Percentiles rank a stretch among this genome's conserved stretches.
These are phyloP conservation scores for Albifimbria verrucaria DNA, from an alignment of 2,329 filamentous ascomycete species.

Conservation along the genomic window DNA sequence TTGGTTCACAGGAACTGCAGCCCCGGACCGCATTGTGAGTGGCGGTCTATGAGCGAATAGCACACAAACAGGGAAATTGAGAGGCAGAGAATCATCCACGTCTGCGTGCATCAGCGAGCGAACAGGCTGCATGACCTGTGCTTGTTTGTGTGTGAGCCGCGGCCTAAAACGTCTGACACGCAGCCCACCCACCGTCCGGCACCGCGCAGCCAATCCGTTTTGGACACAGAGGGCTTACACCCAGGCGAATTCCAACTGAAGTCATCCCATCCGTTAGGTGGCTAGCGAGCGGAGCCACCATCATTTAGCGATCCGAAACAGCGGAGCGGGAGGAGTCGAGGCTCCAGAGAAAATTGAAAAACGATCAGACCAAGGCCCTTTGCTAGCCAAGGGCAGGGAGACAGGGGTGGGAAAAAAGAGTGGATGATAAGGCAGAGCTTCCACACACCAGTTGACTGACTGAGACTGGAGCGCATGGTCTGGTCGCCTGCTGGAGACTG, in stretches of 20 bases:
- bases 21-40: neutral
- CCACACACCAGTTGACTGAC: neutral
- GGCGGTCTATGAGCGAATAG: neutral
- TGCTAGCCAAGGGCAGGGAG: neutral
- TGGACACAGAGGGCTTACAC: no score
- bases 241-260: no score
- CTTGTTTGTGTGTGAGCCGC: neutral
- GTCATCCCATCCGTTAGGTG: no score
- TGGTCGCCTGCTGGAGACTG: no score
- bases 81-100: constrained; percentile 1
- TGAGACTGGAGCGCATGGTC: no score
- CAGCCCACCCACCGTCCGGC: no score
- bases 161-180: neutral
- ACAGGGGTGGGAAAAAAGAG: neutral
- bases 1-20: neutral
- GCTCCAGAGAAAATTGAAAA: no score
- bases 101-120: neutral
- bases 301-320: no score
- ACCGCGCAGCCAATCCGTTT: no score
- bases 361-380: neutral
- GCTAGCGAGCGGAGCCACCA: no score
- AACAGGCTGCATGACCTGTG: neutral
- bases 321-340: no score
- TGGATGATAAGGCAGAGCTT: no score
- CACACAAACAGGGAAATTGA: neutral